phyloP scores from a whole-genome alignment of 75 land plant species.

The Pinus albicaulis region DNA sequence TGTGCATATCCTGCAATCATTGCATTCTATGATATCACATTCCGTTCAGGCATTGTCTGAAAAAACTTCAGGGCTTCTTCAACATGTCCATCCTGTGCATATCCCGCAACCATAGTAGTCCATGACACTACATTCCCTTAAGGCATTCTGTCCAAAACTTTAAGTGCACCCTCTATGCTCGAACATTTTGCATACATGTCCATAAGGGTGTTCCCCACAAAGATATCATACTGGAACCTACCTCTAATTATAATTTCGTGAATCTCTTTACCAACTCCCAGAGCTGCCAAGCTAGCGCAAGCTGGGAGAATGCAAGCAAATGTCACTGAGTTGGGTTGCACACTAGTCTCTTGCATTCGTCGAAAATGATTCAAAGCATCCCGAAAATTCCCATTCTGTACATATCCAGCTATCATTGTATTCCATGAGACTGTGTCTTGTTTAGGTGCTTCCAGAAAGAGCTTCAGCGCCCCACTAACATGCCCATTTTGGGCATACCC shows the following conservation, averaged over 20 bases:
- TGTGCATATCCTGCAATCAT: constrained; percentile 8
- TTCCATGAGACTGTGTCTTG: constrained; percentile 21
- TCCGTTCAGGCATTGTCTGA: neutral
- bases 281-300: constrained; percentile 1
- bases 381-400: constrained; percentile 6
- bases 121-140: neutral
- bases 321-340: constrained; percentile 7
- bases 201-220: constrained; percentile 4
- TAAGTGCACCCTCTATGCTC: neutral
- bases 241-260: constrained; percentile 4
- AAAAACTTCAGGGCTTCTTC: neutral
- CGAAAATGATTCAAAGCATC: constrained; percentile 7
- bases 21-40: constrained; percentile 9
- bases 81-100: neutral
- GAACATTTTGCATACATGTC: constrained; percentile 11
- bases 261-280: constrained; percentile 10
- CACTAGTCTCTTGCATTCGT: constrained; percentile 13
- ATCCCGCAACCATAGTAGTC: neutral
- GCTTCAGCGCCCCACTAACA: neutral
- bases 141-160: neutral
- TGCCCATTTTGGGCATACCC: neutral
- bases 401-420: constrained; percentile 21
- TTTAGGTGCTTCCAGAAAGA: constrained; percentile 3
- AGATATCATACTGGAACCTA: neutral
- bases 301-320: constrained; percentile 13